Percentiles rank a stretch among this genome's conserved stretches.
phyloP scores from a whole-genome alignment of 148 eudicot genomes.

The Rhododendron simsii region DNA sequence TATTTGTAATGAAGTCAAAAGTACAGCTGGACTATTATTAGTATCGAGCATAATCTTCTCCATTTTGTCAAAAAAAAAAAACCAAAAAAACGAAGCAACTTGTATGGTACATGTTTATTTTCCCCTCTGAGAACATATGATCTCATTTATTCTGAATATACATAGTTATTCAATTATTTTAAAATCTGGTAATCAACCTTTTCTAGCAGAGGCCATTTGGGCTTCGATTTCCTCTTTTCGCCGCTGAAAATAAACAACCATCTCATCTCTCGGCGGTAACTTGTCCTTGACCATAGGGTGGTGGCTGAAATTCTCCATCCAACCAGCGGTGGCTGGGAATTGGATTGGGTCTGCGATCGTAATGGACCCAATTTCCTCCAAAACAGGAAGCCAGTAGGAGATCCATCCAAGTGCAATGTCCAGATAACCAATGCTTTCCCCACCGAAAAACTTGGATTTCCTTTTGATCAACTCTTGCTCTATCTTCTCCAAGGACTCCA shows the following conservation, averaged over 20 bases:
- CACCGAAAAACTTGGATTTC: neutral
- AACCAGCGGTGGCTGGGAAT: neutral
- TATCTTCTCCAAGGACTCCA: slow-evolving; percentile 19
- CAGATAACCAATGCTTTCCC: neutral
- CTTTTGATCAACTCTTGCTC: slow-evolving; percentile 9
- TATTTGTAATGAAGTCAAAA: too few species aligned
- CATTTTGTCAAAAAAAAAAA: too few species aligned
- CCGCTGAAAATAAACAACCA: neutral
- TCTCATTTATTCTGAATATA: too few species aligned
- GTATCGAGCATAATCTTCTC: too few species aligned
- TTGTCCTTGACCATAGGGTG: slow-evolving; percentile 10
- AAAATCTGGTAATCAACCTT: neutral
- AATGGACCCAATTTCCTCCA: neutral
- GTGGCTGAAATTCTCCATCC: neutral
- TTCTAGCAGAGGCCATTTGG: neutral
- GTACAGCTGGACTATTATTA: too few species aligned
- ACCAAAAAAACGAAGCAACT: too few species aligned
- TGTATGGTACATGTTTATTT: too few species aligned
- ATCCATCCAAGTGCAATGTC: neutral
- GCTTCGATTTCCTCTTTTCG: neutral
- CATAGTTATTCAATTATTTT: too few species aligned
- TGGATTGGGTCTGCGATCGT: neutral
- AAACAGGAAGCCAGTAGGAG: slow-evolving; percentile 3
- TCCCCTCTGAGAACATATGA: too few species aligned
- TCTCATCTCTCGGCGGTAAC: slow-evolving; percentile 21